These are phyloP conservation scores for Tricholoma furcatifolium DNA, from an alignment of 768 basidiomycete species.

Conservation along the genomic window DNA sequence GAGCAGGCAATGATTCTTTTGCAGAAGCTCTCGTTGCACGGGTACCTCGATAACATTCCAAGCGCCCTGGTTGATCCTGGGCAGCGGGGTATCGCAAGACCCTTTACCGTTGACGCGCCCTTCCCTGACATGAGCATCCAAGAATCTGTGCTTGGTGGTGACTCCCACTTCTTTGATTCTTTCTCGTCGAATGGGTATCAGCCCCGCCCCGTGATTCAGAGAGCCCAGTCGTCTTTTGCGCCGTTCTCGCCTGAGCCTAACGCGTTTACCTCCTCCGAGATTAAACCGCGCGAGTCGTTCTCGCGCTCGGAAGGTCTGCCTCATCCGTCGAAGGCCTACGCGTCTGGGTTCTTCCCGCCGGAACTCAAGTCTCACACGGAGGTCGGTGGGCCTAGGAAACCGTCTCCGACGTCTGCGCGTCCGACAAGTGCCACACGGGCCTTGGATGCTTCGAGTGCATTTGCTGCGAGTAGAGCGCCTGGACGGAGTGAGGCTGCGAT, in stretches of 20 bases:
- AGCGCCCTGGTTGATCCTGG: conserved; percentile 11
- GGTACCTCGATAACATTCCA: conserved; percentile 29
- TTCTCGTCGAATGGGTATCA: conserved; percentile 20
- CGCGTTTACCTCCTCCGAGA: conserved; percentile 34
- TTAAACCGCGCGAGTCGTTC: conserved; percentile 34
- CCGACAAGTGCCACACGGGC: conserved; percentile 46
- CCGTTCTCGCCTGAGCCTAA: conserved; percentile 82
- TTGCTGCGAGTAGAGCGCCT: conserved; percentile 38
- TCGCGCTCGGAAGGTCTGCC: conserved; percentile 41
- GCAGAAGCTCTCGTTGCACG: conserved; percentile 50
- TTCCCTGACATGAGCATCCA: conserved; percentile 19
- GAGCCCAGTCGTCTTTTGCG: conserved; percentile 51
- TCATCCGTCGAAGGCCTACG: conserved; percentile 49
- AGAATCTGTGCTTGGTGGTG: conserved; percentile 18
- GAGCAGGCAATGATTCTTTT: conserved; percentile 65
- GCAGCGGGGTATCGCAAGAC: conserved; percentile 9
- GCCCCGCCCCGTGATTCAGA: conserved; percentile 34
- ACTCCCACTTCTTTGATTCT: conserved; percentile 15
- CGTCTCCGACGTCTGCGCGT: conserved; percentile 44
- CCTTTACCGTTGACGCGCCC: conserved; percentile 5
- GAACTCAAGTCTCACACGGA: conserved; percentile 35
- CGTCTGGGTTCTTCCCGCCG: conserved; percentile 48
- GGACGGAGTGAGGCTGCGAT: conserved; percentile 43
- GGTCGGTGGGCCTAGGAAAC: conserved; percentile 26
- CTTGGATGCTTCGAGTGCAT: conserved; percentile 39